These are phyloP conservation scores for Silene uniflora DNA, from an alignment of 148 eudicot species.

Conservation along the genomic window DNA sequence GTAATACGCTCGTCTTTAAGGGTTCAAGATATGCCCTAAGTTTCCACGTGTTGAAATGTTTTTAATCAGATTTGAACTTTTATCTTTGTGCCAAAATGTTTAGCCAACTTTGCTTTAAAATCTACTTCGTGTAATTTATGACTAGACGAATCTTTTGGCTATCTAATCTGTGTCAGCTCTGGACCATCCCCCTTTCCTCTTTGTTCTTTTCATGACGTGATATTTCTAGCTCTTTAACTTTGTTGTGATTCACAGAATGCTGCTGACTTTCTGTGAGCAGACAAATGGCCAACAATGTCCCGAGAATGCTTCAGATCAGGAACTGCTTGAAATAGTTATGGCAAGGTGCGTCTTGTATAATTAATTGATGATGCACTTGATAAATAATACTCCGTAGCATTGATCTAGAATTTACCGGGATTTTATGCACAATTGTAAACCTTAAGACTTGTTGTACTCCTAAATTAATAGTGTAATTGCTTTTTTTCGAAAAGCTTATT, in stretches of 20 bases:
- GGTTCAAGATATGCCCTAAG: background rate
- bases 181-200: background rate
- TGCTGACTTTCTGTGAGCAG: constrained; percentile 84
- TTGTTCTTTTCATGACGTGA: constrained; percentile 1
- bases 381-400: background rate
- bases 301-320: constrained; percentile 73
- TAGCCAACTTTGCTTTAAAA: background rate
- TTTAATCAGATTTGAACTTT: background rate
- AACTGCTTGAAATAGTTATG: constrained; percentile 94
- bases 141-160: background rate
- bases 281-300: constrained; percentile 66
- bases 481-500: background rate
- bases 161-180: background rate
- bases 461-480: background rate
- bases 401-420: background rate
- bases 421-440: too few relatives aligned
- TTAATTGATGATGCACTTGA: constrained; percentile 10
- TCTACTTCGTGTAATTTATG: background rate
- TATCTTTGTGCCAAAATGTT: background rate
- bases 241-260: constrained; percentile 67
- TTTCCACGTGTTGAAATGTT: background rate
- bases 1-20: constrained; percentile 28
- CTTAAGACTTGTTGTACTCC: too few relatives aligned
- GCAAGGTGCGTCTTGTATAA: constrained; percentile 39
- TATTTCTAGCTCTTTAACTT: constrained; percentile 13